Percentiles rank a stretch among this genome's conserved stretches.
Evolutionary conservation across 306 rosid genomes (phyloP).

Genomic region (Malus sylvestris): DNA sequence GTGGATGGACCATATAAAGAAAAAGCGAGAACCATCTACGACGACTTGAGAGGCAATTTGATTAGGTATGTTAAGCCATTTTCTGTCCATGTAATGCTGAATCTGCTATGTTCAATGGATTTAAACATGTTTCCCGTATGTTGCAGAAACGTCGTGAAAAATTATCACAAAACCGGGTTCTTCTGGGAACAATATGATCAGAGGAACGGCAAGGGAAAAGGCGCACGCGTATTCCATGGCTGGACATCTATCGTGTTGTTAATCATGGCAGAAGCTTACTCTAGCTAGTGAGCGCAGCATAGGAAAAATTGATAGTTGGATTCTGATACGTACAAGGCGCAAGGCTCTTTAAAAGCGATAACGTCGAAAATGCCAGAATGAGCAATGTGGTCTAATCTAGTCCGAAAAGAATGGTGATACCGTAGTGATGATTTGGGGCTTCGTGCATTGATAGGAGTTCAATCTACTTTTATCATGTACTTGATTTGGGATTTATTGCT

Average conservation of each 20-base stretch:
- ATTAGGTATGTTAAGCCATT: conserved; percentile 42
- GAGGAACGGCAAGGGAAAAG: conserved; percentile 76
- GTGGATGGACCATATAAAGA: conserved; percentile 72
- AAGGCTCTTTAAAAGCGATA: no score
- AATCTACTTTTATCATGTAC: no score
- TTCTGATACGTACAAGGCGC: neutral
- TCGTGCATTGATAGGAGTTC: no score
- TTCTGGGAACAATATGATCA: conserved; percentile 94
- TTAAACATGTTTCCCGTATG: neutral
- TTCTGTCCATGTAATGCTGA: neutral
- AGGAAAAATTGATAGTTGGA: neutral
- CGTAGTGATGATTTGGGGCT: no score
- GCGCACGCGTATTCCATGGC: conserved; percentile 77
- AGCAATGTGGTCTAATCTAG: no score
- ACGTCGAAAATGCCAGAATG: no score
- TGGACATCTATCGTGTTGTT: conserved; percentile 86
- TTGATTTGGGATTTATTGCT: neutral
- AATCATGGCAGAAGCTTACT: conserved; percentile 76
- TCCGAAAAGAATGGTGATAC: no score
- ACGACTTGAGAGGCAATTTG: conserved; percentile 65
- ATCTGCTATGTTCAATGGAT: neutral
- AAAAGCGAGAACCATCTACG: conserved; percentile 56
- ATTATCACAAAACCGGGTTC: conserved; percentile 58
- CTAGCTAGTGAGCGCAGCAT: conserved; percentile 19
- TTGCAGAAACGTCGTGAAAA: conserved; percentile 57